Evolutionary conservation across 2,329 filamentous ascomycete species (phyloP).

Genomic region (Botrytis deweyae): DNA sequence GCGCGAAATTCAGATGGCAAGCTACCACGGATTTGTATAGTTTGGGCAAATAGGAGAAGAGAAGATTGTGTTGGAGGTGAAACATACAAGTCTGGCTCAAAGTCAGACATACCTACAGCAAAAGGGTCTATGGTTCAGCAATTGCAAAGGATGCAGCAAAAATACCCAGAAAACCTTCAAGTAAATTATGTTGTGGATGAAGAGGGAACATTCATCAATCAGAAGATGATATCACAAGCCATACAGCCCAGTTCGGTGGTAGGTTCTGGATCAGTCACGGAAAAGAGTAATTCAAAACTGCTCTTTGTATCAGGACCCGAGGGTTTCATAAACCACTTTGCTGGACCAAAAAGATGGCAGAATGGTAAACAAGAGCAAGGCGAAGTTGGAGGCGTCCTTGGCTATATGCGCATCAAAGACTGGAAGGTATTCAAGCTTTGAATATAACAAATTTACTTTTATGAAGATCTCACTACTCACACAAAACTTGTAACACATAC

Average conservation of each 20-base stretch:
- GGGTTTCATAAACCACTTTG: constrained; percentile 17
- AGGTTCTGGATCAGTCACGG: too few species aligned
- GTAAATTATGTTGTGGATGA: constrained; percentile 82
- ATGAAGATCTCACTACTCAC: not conserved
- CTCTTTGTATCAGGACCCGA: constrained; percentile 44
- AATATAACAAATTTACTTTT: not conserved
- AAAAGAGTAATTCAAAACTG: constrained; percentile 43
- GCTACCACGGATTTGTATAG: constrained; percentile 59
- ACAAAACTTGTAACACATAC: not conserved
- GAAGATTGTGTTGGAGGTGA: constrained; percentile 64
- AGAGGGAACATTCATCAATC: constrained; percentile 66
- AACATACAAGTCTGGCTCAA: constrained; percentile 44
- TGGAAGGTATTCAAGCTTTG: constrained; percentile 43
- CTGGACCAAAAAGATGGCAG: constrained; percentile 11
- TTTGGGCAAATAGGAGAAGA: constrained; percentile 76
- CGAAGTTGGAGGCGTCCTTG: constrained; percentile 66
- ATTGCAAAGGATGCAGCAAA: constrained; percentile 60
- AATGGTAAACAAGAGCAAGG: constrained; percentile 72
- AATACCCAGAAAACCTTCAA: constrained; percentile 55
- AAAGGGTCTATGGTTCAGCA: constrained; percentile 55
- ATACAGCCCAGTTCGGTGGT: not conserved
- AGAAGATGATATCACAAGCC: constrained; percentile 48
- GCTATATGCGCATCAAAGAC: constrained; percentile 49
- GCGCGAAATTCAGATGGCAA: constrained; percentile 36
- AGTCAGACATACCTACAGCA: not conserved